phyloP scores from a whole-genome alignment of 176 grass and related monocot species.

The Ananas comosus region DNA sequence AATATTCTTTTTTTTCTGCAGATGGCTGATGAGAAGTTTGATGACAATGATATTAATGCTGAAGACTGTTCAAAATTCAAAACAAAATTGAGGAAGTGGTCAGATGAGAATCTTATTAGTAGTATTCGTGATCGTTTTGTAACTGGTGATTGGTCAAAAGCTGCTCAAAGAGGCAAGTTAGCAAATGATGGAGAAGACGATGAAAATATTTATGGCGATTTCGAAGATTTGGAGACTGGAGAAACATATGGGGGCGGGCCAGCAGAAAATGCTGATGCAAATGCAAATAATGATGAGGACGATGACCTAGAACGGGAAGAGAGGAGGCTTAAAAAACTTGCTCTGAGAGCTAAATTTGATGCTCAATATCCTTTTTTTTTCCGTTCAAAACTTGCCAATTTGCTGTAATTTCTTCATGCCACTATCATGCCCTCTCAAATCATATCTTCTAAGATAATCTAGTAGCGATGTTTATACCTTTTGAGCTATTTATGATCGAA shows the following conservation, averaged over 20 bases:
- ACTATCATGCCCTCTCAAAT: not conserved
- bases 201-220: slow-evolving; percentile 63
- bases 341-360: slow-evolving; percentile 80
- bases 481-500: too few relatives aligned
- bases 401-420: not conserved
- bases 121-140: slow-evolving; percentile 78
- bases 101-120: slow-evolving; percentile 53
- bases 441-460: too few relatives aligned
- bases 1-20: slow-evolving; percentile 32
- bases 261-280: slow-evolving; percentile 25
- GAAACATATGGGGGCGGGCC: slow-evolving; percentile 37
- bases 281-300: slow-evolving; percentile 17
- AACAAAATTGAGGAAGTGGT: slow-evolving; percentile 63
- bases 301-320: slow-evolving; percentile 58
- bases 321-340: slow-evolving; percentile 76
- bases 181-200: slow-evolving; percentile 44
- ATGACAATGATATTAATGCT: slow-evolving; percentile 42
- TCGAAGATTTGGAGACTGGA: slow-evolving; percentile 96
- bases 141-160: slow-evolving; percentile 96
- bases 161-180: slow-evolving; percentile 53
- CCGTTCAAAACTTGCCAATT: slow-evolving; percentile 15
- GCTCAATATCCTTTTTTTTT: slow-evolving; percentile 69
- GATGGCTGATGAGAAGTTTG: slow-evolving; percentile 40
- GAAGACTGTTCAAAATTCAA: slow-evolving; percentile 91
- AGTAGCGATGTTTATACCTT: too few relatives aligned